These are phyloP conservation scores for Inga laurina DNA, from an alignment of 306 rosid species.

Conservation along the genomic window DNA sequence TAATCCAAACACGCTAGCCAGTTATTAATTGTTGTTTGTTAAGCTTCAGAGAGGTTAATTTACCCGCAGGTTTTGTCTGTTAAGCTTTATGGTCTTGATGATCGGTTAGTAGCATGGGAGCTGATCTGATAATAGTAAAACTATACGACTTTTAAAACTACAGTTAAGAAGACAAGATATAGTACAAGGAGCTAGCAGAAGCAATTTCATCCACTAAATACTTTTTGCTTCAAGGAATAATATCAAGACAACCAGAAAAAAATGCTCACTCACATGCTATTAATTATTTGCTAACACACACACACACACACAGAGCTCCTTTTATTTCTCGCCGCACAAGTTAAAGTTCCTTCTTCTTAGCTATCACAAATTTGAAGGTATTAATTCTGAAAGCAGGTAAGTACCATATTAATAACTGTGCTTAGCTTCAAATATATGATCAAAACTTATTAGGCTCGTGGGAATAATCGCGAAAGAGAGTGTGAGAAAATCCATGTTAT, in stretches of 20 bases:
- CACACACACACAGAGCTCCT: neutral
- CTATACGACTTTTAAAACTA: neutral
- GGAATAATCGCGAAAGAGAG: neutral
- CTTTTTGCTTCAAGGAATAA: slow-evolving; percentile 20
- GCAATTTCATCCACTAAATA: slow-evolving; percentile 18
- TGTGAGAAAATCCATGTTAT: neutral
- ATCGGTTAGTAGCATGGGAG: neutral
- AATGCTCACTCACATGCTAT: slow-evolving; percentile 29
- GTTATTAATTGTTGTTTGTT: neutral
- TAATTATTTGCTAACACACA: neutral
- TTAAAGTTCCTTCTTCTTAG: neutral
- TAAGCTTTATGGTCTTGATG: neutral
- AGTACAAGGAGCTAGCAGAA: neutral
- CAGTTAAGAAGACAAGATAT: neutral
- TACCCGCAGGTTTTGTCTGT: neutral
- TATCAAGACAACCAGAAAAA: slow-evolving; percentile 13
- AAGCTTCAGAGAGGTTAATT: neutral
- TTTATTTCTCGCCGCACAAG: neutral
- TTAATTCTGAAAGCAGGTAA: neutral
- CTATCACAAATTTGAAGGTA: neutral
- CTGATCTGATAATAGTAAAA: neutral
- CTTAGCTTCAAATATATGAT: neutral
- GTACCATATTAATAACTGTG: no score
- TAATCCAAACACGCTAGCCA: neutral
- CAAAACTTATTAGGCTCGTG: neutral